Evolutionary conservation across 345 rosid genomes (phyloP).

Genomic region (Brassica juncea): DNA sequence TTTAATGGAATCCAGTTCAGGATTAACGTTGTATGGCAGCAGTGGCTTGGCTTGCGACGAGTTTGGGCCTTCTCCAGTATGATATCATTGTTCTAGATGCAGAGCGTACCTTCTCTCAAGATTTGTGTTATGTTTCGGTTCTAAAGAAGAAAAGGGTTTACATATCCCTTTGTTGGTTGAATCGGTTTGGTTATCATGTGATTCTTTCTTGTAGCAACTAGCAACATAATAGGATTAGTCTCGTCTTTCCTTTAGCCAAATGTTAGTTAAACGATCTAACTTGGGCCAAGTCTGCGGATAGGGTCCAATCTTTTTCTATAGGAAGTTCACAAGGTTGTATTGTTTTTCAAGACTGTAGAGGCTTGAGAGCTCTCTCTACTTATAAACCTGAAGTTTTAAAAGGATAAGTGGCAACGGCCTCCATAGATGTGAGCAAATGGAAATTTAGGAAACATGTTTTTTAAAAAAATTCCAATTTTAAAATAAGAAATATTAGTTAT

Average conservation of each 20-base stretch:
- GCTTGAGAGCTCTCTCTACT: not conserved
- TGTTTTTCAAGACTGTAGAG: not conserved
- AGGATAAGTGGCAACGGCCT: not conserved
- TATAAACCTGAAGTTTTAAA: not conserved
- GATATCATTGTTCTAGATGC: not conserved
- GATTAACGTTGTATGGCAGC: not conserved
- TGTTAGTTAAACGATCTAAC: not conserved
- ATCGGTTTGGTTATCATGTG: not conserved
- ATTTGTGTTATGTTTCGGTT: not conserved
- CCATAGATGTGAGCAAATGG: not conserved
- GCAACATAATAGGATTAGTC: not conserved
- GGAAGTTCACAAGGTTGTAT: not conserved
- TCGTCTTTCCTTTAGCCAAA: not conserved
- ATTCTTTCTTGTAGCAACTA: not conserved
- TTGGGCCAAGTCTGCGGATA: not conserved
- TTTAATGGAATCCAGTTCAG: not conserved
- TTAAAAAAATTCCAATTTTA: not conserved
- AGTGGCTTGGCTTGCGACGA: not conserved
- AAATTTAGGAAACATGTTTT: not conserved
- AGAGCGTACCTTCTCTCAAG: not conserved
- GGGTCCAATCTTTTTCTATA: not conserved
- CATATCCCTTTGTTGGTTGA: not conserved
- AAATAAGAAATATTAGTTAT: not conserved
- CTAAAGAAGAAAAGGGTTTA: not conserved
- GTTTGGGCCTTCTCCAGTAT: not conserved